These are phyloP conservation scores for Naganishia vaughanmartiniae DNA, from an alignment of 768 basidiomycete species.

Conservation along the genomic window DNA sequence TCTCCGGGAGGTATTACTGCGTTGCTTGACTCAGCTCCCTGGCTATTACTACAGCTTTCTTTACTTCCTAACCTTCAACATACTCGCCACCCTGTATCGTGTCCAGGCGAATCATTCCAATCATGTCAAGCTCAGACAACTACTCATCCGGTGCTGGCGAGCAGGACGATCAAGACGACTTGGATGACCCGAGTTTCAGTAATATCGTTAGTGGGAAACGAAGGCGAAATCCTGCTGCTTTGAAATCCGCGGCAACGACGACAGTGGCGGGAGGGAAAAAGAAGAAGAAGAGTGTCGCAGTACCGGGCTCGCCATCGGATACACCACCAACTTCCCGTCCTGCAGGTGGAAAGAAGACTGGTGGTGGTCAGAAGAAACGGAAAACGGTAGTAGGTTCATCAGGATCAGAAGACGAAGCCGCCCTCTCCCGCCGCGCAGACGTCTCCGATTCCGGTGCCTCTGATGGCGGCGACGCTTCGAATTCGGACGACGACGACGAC, in stretches of 20 bases:
- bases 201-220: slow-evolving; percentile 10
- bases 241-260: not conserved
- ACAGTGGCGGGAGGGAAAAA: too few relatives aligned
- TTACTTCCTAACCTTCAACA: not conserved
- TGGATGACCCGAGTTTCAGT: not conserved
- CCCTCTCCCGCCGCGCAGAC: slow-evolving; percentile 14
- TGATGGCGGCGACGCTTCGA: not conserved
- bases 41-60: too few relatives aligned
- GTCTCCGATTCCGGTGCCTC: not conserved
- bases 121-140: slow-evolving; percentile 11
- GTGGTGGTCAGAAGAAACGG: not conserved
- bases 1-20: too few relatives aligned
- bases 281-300: too few relatives aligned
- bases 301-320: too few relatives aligned
- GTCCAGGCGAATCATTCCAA: not conserved
- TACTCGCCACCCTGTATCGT: not conserved
- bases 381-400: slow-evolving; percentile 1
- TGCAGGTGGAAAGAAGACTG: not conserved
- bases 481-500: not conserved
- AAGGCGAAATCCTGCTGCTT: not conserved
- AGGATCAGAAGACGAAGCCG: slow-evolving; percentile 20
- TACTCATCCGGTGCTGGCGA: not conserved
- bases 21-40: too few relatives aligned
- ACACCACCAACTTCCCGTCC: not conserved
- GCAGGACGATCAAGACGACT: slow-evolving; percentile 8